Conservation (phyloP, 2,329 filamentous ascomycete species). For the Aspergillus unguis region DNA sequence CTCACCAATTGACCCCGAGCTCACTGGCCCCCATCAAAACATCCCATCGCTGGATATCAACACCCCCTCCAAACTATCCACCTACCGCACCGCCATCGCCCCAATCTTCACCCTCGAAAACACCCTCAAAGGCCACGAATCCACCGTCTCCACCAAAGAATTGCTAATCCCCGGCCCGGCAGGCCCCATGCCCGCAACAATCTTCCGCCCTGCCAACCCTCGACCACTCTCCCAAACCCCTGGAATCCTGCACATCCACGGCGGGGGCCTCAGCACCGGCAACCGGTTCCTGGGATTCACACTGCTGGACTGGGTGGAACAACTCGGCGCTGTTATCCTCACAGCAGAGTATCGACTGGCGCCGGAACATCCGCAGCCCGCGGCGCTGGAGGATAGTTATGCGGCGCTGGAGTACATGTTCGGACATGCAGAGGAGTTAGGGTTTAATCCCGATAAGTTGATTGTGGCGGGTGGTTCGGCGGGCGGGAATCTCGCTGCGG, state of each 20-base stretch:
- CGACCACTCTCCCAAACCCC: slow-evolving; percentile 31
- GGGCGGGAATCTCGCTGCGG: slow-evolving; percentile 48
- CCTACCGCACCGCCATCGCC: slow-evolving; percentile 1
- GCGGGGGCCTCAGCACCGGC: slow-evolving; percentile 1
- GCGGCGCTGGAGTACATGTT: slow-evolving; percentile 62
- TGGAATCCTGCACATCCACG: slow-evolving; percentile 54
- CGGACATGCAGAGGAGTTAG: slow-evolving; percentile 54
- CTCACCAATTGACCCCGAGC: background rate
- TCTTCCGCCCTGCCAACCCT: slow-evolving; percentile 8
- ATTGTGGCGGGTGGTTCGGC: slow-evolving; percentile 64
- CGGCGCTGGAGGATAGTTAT: slow-evolving; percentile 62
- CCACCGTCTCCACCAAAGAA: slow-evolving; percentile 3
- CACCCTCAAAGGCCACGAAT: slow-evolving; percentile 3
- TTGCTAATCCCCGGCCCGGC: slow-evolving; percentile 11
- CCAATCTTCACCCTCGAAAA: slow-evolving; percentile 5
- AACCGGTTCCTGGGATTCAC: background rate
- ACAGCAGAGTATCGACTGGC: slow-evolving; percentile 67
- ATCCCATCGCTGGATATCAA: background rate
- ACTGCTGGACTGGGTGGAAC: slow-evolving; percentile 31
- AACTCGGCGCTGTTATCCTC: slow-evolving; percentile 57
- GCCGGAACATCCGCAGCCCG: slow-evolving; percentile 62
- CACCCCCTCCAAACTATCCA: background rate
- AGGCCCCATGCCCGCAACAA: slow-evolving; percentile 10
- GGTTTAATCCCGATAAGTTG: slow-evolving; percentile 56
- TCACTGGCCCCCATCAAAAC: background rate